phyloP scores from a whole-genome alignment of 768 basidiomycete genomes.

The Piloderma croceum region DNA sequence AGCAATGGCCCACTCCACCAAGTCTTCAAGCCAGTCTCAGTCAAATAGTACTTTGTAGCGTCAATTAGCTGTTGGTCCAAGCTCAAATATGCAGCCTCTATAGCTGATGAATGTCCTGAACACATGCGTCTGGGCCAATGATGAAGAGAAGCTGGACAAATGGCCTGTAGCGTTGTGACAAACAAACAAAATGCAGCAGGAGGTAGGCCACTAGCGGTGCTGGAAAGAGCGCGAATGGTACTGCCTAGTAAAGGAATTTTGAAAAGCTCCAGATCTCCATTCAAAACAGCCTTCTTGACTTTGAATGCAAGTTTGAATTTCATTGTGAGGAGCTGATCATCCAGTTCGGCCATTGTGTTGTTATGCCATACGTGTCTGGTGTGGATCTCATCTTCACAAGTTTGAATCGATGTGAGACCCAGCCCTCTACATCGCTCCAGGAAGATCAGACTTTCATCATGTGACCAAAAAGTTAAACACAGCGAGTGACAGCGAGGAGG shows the following conservation, averaged over 20 bases:
- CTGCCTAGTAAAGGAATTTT: constrained; percentile 20
- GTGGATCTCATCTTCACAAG: constrained; percentile 13
- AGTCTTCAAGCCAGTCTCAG: too few relatives aligned
- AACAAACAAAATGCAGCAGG: too few relatives aligned
- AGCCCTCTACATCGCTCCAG: constrained; percentile 19
- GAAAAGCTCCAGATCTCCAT: constrained; percentile 17
- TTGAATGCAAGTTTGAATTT: constrained; percentile 34
- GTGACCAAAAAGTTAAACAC: constrained; percentile 22
- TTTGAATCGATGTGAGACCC: constrained; percentile 10
- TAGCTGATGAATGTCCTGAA: too few relatives aligned
- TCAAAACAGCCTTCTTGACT: constrained; percentile 31
- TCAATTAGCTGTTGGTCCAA: too few relatives aligned
- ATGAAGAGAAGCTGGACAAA: too few relatives aligned
- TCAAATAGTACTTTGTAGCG: too few relatives aligned
- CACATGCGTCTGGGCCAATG: too few relatives aligned
- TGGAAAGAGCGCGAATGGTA: constrained; percentile 17
- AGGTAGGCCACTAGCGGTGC: too few relatives aligned
- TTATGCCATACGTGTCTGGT: constrained; percentile 11
- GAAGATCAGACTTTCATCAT: constrained; percentile 24
- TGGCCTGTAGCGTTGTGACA: too few relatives aligned
- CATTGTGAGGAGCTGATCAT: constrained; percentile 19
- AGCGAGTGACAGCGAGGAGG: constrained; percentile 26
- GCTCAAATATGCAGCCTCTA: too few relatives aligned
- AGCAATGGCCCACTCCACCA: too few relatives aligned
- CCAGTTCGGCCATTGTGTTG: constrained; percentile 11